Conservation (phyloP, 345 rosid genomes). For the Triadica sebifera region DNA sequence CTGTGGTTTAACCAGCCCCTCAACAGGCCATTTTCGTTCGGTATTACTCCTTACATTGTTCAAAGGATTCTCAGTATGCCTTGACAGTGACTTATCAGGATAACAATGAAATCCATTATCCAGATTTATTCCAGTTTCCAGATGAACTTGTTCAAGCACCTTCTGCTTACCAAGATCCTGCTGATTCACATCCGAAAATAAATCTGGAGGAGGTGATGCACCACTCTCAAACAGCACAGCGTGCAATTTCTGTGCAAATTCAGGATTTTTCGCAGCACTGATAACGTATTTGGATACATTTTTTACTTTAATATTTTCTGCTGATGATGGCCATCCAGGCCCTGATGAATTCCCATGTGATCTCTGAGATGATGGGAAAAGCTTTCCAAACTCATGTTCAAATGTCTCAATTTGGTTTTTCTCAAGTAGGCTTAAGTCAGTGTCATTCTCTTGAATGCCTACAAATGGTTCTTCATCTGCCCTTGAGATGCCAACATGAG, state of each 20-base stretch:
- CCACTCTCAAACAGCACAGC: constrained; percentile 90
- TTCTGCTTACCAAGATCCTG: constrained; percentile 40
- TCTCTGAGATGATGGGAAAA: constrained; percentile 44
- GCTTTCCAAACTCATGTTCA: constrained; percentile 68
- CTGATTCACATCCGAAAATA: constrained; percentile 59
- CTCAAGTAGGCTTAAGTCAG: constrained; percentile 38
- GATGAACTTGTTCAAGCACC: constrained; percentile 33
- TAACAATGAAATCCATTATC: constrained; percentile 26
- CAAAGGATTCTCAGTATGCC: constrained; percentile 20
- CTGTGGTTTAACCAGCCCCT: constrained; percentile 23
- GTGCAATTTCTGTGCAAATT: constrained; percentile 85
- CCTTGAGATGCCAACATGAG: constrained; percentile 21
- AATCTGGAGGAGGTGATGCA: constrained; percentile 83
- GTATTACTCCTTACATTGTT: constrained; percentile 22
- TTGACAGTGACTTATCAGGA: constrained; percentile 33
- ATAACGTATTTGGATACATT: constrained; percentile 84
- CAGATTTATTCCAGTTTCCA: constrained; percentile 28
- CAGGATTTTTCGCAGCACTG: constrained; percentile 86
- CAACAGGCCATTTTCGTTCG: constrained; percentile 30
- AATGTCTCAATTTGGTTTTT: constrained; percentile 52
- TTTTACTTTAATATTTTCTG: constrained; percentile 77
- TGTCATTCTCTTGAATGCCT: constrained; percentile 39
- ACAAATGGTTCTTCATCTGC: constrained; percentile 33
- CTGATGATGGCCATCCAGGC: constrained; percentile 50
- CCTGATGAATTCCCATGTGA: constrained; percentile 41